phyloP scores from a whole-genome alignment of 768 basidiomycete species.

The Tremella fuciformis region DNA sequence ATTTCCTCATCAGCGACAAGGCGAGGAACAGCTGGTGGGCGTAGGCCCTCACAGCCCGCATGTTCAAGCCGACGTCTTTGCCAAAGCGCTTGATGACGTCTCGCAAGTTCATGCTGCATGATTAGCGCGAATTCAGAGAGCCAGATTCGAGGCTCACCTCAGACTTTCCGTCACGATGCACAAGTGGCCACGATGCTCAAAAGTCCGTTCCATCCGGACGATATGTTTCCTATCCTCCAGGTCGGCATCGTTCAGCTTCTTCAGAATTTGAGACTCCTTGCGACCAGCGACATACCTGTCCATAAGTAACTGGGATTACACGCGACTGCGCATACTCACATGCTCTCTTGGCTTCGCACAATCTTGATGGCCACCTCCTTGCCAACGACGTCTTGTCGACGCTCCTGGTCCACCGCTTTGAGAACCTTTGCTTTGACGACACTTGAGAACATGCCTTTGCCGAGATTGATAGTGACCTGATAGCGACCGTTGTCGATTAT shows the following conservation, averaged over 20 bases:
- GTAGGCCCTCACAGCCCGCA: slow-evolving; percentile 97
- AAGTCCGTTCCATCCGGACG: slow-evolving; percentile 85
- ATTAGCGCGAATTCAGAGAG: slow-evolving; percentile 6
- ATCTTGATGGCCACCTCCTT: slow-evolving; percentile 97
- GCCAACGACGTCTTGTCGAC: slow-evolving; percentile 56
- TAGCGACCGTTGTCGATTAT: slow-evolving; percentile 87
- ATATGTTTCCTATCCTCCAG: slow-evolving; percentile 96
- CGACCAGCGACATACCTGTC: slow-evolving; percentile 87
- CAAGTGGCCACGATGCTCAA: slow-evolving; percentile 94
- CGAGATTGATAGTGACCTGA: slow-evolving; percentile 90
- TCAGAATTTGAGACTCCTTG: slow-evolving; percentile 86
- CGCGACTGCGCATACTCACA: slow-evolving; percentile 60
- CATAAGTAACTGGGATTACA: slow-evolving; percentile 4
- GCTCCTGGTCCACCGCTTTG: slow-evolving; percentile 57
- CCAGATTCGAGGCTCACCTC: slow-evolving; percentile 59
- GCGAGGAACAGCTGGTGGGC: slow-evolving; percentile 92
- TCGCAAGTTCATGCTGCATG: slow-evolving; percentile 85
- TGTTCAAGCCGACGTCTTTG: slow-evolving; percentile 93
- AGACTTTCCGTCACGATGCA: slow-evolving; percentile 93
- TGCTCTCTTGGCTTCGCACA: slow-evolving; percentile 89
- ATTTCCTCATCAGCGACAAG: slow-evolving; percentile 76
- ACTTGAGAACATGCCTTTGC: slow-evolving; percentile 98
- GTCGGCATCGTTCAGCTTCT: slow-evolving; percentile 81
- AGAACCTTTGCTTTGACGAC: slow-evolving; percentile 87
- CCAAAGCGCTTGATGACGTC: slow-evolving; percentile 98